These are phyloP conservation scores for Isatis tinctoria DNA, from an alignment of 345 rosid species.

Conservation along the genomic window DNA sequence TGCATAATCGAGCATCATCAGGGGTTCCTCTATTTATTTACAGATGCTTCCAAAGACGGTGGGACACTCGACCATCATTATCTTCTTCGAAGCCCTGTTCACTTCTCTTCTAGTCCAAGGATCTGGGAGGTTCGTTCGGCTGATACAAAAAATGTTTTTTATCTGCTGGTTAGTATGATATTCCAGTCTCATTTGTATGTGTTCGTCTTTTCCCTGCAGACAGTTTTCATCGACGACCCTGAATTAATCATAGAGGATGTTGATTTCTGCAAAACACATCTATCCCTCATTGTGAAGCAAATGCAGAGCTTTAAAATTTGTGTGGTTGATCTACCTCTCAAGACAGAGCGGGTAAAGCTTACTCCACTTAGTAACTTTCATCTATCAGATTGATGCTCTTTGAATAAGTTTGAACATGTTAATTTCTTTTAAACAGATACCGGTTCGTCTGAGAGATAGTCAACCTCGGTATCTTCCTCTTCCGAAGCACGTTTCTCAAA, in stretches of 20 bases:
- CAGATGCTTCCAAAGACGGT: constrained; percentile 71
- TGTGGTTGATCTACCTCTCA: constrained; percentile 71
- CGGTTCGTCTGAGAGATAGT: constrained; percentile 54
- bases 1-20: constrained; percentile 93
- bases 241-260: constrained; percentile 66
- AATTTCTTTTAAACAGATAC: constrained; percentile 39
- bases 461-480: constrained; percentile 76
- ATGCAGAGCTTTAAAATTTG: constrained; percentile 52
- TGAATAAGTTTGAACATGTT: background rate
- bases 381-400: background rate
- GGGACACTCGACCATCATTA: constrained; percentile 63
- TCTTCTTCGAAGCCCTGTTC: constrained; percentile 62
- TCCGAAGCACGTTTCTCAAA: constrained; percentile 69
- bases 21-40: constrained; percentile 73
- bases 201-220: constrained; percentile 39
- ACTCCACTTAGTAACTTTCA: background rate
- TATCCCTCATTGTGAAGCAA: constrained; percentile 60
- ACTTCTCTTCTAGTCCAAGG: constrained; percentile 46
- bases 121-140: constrained; percentile 73
- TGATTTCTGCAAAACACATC: constrained; percentile 78
- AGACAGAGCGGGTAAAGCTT: constrained; percentile 47
- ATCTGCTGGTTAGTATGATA: background rate
- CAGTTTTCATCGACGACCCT: constrained; percentile 50
- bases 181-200: background rate
- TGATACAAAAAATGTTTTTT: background rate